Conservation (phyloP, 148 eudicot species). For the Heliamphora exappendiculata region DNA sequence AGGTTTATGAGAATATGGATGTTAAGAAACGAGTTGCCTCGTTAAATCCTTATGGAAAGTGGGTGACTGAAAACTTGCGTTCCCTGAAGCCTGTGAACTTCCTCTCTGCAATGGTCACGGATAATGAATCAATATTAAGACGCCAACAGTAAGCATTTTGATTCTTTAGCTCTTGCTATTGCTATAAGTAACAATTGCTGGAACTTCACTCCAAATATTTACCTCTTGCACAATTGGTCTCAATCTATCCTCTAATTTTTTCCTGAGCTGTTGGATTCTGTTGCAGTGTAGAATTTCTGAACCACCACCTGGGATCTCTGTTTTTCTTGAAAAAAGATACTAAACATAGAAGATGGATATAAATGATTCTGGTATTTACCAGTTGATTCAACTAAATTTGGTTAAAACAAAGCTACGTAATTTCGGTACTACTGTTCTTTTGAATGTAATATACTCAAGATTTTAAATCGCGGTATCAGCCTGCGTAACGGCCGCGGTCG, state of each 20-base stretch:
- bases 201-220: neutral
- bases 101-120: slow-evolving; percentile 61
- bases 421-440: neutral
- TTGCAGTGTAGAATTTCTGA: neutral
- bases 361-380: neutral
- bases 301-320: no score
- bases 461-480: no score
- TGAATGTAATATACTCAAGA: neutral
- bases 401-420: neutral
- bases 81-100: slow-evolving; percentile 64
- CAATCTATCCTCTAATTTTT: neutral
- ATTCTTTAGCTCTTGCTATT: slow-evolving; percentile 7
- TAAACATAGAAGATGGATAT: neutral
- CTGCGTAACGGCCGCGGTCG: no score
- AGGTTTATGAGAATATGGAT: slow-evolving; percentile 97
- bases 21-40: slow-evolving; percentile 89
- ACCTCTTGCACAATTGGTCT: neutral
- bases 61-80: slow-evolving; percentile 79
- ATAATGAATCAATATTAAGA: slow-evolving; percentile 71
- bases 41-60: slow-evolving; percentile 76
- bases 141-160: slow-evolving; percentile 76
- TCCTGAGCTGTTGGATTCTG: neutral
- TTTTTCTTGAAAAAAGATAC: neutral
- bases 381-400: neutral
- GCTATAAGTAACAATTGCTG: no score